phyloP scores from a whole-genome alignment of 768 basidiomycete species.

The Zangia roseola region DNA sequence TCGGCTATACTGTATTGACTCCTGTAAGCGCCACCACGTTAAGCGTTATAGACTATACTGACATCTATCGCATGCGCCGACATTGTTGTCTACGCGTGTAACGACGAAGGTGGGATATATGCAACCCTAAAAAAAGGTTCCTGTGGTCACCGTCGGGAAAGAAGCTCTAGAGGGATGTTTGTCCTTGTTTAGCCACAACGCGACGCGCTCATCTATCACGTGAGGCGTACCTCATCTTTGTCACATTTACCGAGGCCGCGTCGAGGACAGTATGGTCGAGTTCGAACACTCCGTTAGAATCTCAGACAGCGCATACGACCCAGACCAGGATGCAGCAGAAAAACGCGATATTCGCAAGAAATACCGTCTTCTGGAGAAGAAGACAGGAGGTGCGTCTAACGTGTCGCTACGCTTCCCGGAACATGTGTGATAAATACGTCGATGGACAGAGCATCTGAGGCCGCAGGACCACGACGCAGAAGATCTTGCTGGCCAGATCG shows the following conservation, averaged over 20 bases:
- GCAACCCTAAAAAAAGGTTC: not conserved
- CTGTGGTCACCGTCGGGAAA: not conserved
- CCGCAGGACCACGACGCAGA: conserved; percentile 56
- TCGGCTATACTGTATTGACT: conserved; percentile 61
- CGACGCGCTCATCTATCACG: conserved; percentile 23
- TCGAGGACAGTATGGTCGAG: conserved; percentile 15
- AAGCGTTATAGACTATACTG: conserved; percentile 1
- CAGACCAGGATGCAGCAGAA: conserved; percentile 81
- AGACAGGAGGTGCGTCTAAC: conserved; percentile 55
- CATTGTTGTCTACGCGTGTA: conserved; percentile 5
- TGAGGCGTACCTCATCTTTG: conserved; percentile 12
- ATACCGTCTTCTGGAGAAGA: conserved; percentile 66
- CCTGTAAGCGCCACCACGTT: conserved; percentile 6
- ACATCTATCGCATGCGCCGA: conserved; percentile 33
- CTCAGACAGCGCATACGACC: conserved; percentile 57
- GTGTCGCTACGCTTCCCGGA: not conserved
- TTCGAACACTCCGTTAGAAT: conserved; percentile 6
- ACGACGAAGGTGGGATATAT: not conserved
- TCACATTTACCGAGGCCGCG: not conserved
- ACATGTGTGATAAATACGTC: not conserved
- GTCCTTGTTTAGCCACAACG: conserved; percentile 20
- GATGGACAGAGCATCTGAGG: conserved; percentile 42
- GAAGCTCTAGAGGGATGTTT: conserved; percentile 10
- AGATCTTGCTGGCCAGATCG: conserved; percentile 54
- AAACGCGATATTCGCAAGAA: conserved; percentile 70